These are phyloP conservation scores for Talaromyces sp. DNA, from an alignment of 2,329 filamentous ascomycete genomes.

Conservation along the genomic window DNA sequence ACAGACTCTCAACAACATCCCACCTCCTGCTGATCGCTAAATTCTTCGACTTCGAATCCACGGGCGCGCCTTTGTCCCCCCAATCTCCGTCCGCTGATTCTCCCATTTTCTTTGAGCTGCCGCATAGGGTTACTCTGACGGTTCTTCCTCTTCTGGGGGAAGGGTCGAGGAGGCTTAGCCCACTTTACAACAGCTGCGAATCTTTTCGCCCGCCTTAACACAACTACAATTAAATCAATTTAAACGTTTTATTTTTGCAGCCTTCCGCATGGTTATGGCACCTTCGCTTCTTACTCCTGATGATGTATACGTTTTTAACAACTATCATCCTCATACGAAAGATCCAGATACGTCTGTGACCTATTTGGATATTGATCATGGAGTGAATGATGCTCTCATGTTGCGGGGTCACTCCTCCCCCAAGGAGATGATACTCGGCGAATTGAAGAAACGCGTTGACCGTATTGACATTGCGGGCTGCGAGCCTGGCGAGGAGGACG, in stretches of 20 bases:
- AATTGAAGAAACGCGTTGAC: constrained; percentile 80
- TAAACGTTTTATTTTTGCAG: neutral
- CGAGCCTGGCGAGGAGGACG: constrained; percentile 89
- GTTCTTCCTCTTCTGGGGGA: constrained; percentile 99
- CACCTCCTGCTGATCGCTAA: constrained; percentile 38
- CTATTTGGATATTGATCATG: constrained; percentile 43
- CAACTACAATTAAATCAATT: constrained; percentile 21
- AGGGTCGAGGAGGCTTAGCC: constrained; percentile 99
- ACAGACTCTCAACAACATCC: constrained; percentile 49
- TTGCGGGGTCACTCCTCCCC: constrained; percentile 49
- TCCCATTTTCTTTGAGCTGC: constrained; percentile 77
- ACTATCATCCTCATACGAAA: constrained; percentile 29
- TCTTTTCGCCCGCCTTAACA: constrained; percentile 95
- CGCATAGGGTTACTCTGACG: constrained; percentile 98
- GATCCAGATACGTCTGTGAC: constrained; percentile 32
- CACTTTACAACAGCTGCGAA: constrained; percentile 84
- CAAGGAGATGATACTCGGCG: constrained; percentile 80
- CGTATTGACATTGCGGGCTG: constrained; percentile 83
- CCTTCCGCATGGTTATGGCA: constrained; percentile 62
- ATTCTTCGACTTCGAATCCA: constrained; percentile 20
- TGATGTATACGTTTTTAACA: constrained; percentile 41
- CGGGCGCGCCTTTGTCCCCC: constrained; percentile 39
- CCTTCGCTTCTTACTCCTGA: constrained; percentile 61
- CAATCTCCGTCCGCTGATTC: constrained; percentile 43
- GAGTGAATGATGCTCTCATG: constrained; percentile 42